Evolutionary conservation across 805 yeast genomes (phyloP), one percentile per base, ranked within the genome.

Genomic region (Debaryomyces tyrocola): DNA sequence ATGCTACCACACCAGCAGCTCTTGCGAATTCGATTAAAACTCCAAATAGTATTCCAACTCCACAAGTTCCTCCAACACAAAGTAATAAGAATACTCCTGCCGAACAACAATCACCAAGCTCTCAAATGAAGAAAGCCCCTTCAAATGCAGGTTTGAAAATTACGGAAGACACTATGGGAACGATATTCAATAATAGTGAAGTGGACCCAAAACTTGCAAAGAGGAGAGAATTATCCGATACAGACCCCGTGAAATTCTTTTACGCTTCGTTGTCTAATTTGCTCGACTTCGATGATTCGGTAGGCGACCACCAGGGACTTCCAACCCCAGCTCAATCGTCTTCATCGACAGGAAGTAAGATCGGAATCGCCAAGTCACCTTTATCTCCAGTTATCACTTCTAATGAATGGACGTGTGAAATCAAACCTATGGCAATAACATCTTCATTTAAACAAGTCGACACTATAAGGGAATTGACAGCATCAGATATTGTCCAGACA

Each of bases 211-310:
- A 73, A 49, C 62, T 77, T 49, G 67, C 66, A 39, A 72, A 64
- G 48, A 62, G 84, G 45, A 66, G 80, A 37, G 80, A 74, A 42
- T 64, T 80, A 37, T 74, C 77, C 1, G 59, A 59, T 42, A 48
- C 60, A 18, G 79, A 80, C 54, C 79, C 83, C 0, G 71, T 74
- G 38, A 63, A 65, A 43, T 80, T 77, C 57, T 75, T 80, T 53
- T 66, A 73, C 40, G 77, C 82, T 0, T 75, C 82, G 1, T 63
- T 80, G 45, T 73, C 80, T 7, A 79, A 80, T 56, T 62, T 77
- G 33, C 63, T 80, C 48, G 79, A 74, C 36, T 54, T 80, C 20
- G 73, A 72, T 7, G 78, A 70, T 14, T 21, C 33, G 20, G 4
- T 29, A 8, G 42, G 46, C 29, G 60, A 55, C 20, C 38, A 49